phyloP scores from a whole-genome alignment of 1,139 yeast genomes.

The Kodamaea alishanica region DNA sequence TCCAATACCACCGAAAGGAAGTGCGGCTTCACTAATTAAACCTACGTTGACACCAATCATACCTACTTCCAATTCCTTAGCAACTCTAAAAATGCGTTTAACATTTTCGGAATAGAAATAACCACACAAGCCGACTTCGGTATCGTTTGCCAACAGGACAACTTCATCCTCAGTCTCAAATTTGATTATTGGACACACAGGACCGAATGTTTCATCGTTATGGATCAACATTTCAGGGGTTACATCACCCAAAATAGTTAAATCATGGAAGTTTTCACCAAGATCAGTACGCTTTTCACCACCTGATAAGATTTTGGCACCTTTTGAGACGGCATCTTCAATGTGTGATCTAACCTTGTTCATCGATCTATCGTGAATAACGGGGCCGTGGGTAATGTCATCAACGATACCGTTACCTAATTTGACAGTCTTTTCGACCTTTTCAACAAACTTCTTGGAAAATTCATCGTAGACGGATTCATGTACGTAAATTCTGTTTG shows the following conservation, averaged over 20 bases:
- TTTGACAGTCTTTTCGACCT: slow-evolving; percentile 17
- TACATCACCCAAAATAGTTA: slow-evolving; percentile 39
- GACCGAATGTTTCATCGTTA: slow-evolving; percentile 47
- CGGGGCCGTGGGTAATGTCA: slow-evolving; percentile 45
- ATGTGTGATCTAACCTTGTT: slow-evolving; percentile 39
- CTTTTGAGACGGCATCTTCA: slow-evolving; percentile 40
- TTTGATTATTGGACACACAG: slow-evolving; percentile 41
- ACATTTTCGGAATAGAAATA: slow-evolving; percentile 43
- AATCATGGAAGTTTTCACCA: slow-evolving; percentile 40
- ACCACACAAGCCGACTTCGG: slow-evolving; percentile 45
- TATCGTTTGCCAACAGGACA: slow-evolving; percentile 34
- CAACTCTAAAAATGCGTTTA: slow-evolving; percentile 53
- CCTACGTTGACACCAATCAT: slow-evolving; percentile 49
- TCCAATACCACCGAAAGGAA: slow-evolving; percentile 50
- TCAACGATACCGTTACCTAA: slow-evolving; percentile 41
- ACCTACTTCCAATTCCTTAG: slow-evolving; percentile 42
- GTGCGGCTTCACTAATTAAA: slow-evolving; percentile 43
- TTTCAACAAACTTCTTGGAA: slow-evolving; percentile 30
- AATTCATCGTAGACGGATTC: slow-evolving; percentile 62
- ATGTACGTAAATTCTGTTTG: slow-evolving; percentile 78
- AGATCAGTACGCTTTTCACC: slow-evolving; percentile 40
- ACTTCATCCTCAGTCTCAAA: slow-evolving; percentile 42
- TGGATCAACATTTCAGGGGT: slow-evolving; percentile 38
- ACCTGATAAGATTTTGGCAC: slow-evolving; percentile 38
- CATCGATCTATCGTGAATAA: slow-evolving; percentile 40